These are phyloP conservation scores for Candida nonsorbophila DNA, from an alignment of 805 yeast species.

Conservation along the genomic window DNA sequence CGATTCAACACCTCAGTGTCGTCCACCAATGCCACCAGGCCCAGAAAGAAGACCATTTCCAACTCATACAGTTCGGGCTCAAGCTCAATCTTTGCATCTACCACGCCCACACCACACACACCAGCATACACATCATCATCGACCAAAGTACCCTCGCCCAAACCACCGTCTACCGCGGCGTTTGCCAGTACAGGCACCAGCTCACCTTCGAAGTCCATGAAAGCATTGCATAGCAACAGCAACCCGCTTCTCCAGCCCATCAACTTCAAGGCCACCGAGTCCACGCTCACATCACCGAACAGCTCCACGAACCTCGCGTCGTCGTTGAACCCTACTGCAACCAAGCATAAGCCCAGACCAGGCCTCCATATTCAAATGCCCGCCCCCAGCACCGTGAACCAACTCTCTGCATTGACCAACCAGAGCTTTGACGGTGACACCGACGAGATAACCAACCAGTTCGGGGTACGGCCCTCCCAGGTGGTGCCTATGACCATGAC, in stretches of 20 bases:
- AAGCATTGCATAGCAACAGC: slow-evolving; percentile 41
- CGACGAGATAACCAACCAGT: slow-evolving; percentile 53
- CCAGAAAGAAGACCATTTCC: slow-evolving; percentile 35
- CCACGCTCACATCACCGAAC: background rate
- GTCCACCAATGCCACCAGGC: slow-evolving; percentile 16
- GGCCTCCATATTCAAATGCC: slow-evolving; percentile 71
- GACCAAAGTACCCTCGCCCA: slow-evolving; percentile 34
- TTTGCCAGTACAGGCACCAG: slow-evolving; percentile 14
- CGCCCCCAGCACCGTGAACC: slow-evolving; percentile 45
- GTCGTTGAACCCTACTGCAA: slow-evolving; percentile 5
- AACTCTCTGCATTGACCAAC: slow-evolving; percentile 33
- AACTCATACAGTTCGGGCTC: slow-evolving; percentile 24
- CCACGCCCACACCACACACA: slow-evolving; percentile 19
- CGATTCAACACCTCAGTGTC: slow-evolving; percentile 14
- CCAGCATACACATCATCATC: slow-evolving; percentile 37
- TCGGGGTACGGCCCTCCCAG: slow-evolving; percentile 55
- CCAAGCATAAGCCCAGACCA: slow-evolving; percentile 12
- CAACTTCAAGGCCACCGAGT: slow-evolving; percentile 32
- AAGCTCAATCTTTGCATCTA: slow-evolving; percentile 11
- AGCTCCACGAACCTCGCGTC: too few species aligned
- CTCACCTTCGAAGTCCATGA: slow-evolving; percentile 43
- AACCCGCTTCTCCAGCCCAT: slow-evolving; percentile 53
- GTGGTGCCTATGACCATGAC: slow-evolving; percentile 68
- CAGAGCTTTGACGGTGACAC: slow-evolving; percentile 13
- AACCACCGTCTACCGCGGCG: slow-evolving; percentile 17